phyloP scores from a whole-genome alignment of 306 rosid species.

The Fragaria vesca region DNA sequence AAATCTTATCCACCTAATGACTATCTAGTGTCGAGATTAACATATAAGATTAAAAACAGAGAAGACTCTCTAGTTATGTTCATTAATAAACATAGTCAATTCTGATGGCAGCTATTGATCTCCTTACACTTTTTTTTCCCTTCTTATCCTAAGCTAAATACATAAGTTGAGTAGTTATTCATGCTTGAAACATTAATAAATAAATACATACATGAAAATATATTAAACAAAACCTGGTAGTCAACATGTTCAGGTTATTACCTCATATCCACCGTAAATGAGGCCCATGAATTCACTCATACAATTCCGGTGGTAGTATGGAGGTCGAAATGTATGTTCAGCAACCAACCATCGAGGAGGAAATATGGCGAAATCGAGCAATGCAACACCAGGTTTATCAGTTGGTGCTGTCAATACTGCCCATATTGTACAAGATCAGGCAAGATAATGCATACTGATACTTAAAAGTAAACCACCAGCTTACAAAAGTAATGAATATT shows the following conservation, averaged over 20 bases:
- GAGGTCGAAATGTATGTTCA: constrained; percentile 96
- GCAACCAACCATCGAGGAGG: constrained; percentile 97
- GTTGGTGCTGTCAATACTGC: constrained; percentile 93
- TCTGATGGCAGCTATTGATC: neutral
- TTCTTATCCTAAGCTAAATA: neutral
- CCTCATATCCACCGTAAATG: constrained; percentile 91
- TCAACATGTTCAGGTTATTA: constrained; percentile 18
- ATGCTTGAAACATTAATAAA: neutral
- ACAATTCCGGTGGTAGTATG: constrained; percentile 97
- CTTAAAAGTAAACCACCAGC: neutral
- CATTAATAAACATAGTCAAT: neutral
- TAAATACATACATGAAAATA: neutral
- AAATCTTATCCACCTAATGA: neutral
- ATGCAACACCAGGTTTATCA: constrained; percentile 86
- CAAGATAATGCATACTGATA: neutral
- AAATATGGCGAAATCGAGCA: constrained; percentile 90
- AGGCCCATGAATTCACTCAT: constrained; percentile 99
- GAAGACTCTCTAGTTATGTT: neutral
- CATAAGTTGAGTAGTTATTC: neutral
- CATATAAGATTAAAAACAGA: neutral
- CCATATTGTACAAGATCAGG: constrained; percentile 16
- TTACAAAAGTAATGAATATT: neutral
- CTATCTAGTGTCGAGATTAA: neutral
- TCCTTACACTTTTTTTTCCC: neutral
- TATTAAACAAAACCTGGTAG: neutral